phyloP scores from a whole-genome alignment of 2,329 filamentous ascomycete genomes.

The Tolypocladium album region DNA sequence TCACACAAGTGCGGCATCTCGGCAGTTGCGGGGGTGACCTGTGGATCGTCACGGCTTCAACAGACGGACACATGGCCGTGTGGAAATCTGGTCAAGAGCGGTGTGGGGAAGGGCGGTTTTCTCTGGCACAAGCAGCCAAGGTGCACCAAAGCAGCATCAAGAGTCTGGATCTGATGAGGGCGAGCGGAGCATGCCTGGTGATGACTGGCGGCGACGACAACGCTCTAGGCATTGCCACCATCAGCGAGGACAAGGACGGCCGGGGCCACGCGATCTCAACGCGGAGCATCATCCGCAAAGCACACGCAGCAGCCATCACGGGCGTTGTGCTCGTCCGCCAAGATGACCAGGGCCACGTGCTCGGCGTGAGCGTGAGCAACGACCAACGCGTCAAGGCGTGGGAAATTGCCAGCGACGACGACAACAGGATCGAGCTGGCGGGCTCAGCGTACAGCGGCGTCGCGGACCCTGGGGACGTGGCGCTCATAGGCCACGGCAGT shows the following conservation, averaged over 20 bases:
- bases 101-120: constrained; percentile 8
- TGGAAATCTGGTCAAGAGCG: constrained; percentile 14
- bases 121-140: constrained; percentile 22
- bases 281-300: constrained; percentile 26
- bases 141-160: constrained; percentile 82
- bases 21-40: constrained; percentile 13
- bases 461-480: constrained; percentile 46
- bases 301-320: constrained; percentile 65
- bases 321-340: constrained; percentile 30
- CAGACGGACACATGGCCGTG: constrained; percentile 60
- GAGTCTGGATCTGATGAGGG: constrained; percentile 33
- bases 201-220: constrained; percentile 86
- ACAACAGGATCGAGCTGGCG: constrained; percentile 25
- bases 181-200: constrained; percentile 34
- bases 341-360: constrained; percentile 1
- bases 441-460: constrained; percentile 46
- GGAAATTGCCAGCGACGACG: constrained; percentile 21
- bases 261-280: constrained; percentile 11
- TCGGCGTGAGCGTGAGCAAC: constrained; percentile 41
- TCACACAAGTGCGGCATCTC: constrained; percentile 53
- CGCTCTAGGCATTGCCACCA: constrained; percentile 49
- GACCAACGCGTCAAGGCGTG: constrained; percentile 52
- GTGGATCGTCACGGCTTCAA: constrained; percentile 57
- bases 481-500: constrained; percentile 17
- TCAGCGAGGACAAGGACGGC: constrained; percentile 9